Base-by-base conservation (phyloP, 768 basidiomycete genomes). In the Suillus ampliporus region DNA sequence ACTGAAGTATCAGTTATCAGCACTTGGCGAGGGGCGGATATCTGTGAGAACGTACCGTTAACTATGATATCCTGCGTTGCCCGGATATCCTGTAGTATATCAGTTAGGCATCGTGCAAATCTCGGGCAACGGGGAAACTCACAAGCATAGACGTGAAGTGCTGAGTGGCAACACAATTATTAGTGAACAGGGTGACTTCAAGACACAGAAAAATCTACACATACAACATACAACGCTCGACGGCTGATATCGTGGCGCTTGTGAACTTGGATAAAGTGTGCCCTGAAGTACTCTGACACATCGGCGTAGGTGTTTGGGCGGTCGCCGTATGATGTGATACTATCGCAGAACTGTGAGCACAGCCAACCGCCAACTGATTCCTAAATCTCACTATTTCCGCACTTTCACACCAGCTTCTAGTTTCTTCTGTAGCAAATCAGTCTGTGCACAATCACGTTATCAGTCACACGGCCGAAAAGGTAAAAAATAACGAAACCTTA, bases 181-280 rank as follows among this genome's bases (percentile, higher is more conserved):
- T 21, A 65, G 43, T 51, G 64, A 40, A 44, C 50, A 56, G 26
- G 44, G 48, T 34, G 9, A 53, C 23, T 56, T 56, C 37, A 17
- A 38, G 37, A 40, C 23, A 21, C 23, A n/a, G n/a, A 41, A 40
- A 57, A 48, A 23, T 60, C 56, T 7, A 26, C 26, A 84, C 89
- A 73, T 68, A 90, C 89, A 52, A 86, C 82, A 71, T 86, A 92
- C 19, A 92, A 78, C 53, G 82, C 82, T 48, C 91, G 82, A 61
- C 81, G 80, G 19, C 82, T 80, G 35, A 78, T 75, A 69, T 91
- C 89, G 64, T 88, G 87, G 65, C 84, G 83, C 68, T 84, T 82
- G 72, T 94, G 90, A 13, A 87, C 87, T 65, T 91, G 89, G 31
- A 87, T 77, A 70, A 94, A 94, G 72, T 94, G 92, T n/a, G 89